A percentile compares a stretch with the other conserved stretches of the same genome.
Evolutionary conservation across 2,329 filamentous ascomycete species (phyloP).

Genomic region (Trichocomaceae sp.): DNA sequence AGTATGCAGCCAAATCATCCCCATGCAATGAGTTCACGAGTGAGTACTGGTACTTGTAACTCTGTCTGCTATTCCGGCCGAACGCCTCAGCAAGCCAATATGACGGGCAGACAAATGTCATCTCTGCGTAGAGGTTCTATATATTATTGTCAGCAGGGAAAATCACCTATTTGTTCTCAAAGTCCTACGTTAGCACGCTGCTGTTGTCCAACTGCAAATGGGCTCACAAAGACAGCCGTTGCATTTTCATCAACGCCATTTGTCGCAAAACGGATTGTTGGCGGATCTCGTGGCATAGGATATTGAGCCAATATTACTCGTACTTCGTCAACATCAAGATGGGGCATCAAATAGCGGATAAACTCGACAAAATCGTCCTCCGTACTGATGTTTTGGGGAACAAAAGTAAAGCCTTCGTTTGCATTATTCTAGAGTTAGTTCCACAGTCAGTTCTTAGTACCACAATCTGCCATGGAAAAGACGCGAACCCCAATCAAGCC

Average conservation of each 20-base stretch:
- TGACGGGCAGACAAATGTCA: constrained; percentile 50
- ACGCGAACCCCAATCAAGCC: constrained; percentile 28
- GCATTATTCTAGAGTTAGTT: constrained; percentile 29
- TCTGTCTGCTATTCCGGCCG: constrained; percentile 22
- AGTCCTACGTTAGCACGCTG: constrained; percentile 39
- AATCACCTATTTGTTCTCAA: neutral
- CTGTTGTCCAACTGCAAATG: constrained; percentile 47
- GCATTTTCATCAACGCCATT: constrained; percentile 27
- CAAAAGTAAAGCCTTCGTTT: constrained; percentile 40
- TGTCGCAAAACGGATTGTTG: constrained; percentile 30
- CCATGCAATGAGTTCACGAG: constrained; percentile 60
- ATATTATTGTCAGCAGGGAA: neutral
- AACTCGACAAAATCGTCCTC: constrained; percentile 10
- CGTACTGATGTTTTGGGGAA: constrained; percentile 18
- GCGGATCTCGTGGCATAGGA: constrained; percentile 22
- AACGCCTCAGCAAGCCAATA: constrained; percentile 51
- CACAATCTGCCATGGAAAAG: constrained; percentile 30
- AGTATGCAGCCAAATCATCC: constrained; percentile 53
- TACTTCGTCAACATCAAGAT: constrained; percentile 38
- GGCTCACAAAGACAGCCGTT: constrained; percentile 46
- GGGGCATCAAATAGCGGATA: constrained; percentile 30
- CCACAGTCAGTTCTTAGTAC: constrained; percentile 19
- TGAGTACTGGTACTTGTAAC: constrained; percentile 50
- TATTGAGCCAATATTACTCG: constrained; percentile 36
- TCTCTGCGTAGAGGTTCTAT: constrained; percentile 49